A percentile compares a stretch with the other conserved stretches of the same genome.
phyloP scores from a whole-genome alignment of 257 asterid species.

The Cynanchum wilfordii region DNA sequence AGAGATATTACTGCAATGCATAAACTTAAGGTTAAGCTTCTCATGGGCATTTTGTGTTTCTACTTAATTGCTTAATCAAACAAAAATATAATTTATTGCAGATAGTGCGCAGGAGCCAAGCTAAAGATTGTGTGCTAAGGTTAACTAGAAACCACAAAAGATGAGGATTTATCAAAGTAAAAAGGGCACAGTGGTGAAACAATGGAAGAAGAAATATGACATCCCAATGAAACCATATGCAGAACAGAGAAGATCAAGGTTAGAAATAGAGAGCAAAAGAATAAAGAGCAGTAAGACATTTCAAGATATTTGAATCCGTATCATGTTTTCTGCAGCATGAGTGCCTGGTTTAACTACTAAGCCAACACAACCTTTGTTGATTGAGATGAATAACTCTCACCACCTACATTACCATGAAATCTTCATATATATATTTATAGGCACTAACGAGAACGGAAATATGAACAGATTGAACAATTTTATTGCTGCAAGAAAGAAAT shows the following conservation, averaged over 20 bases:
- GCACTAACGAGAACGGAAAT: neutral
- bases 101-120: neutral
- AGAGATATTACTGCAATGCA: neutral
- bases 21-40: neutral
- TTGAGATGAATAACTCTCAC: neutral
- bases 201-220: neutral
- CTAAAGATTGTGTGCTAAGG: conserved; percentile 1
- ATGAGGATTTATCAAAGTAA: neutral
- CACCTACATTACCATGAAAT: neutral
- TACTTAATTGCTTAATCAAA: neutral
- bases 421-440: neutral
- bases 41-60: neutral
- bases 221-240: neutral
- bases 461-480: neutral
- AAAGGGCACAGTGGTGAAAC: neutral
- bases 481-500: neutral
- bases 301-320: neutral
- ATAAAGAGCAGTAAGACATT: neutral
- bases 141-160: neutral
- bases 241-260: neutral
- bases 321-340: neutral
- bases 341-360: neutral
- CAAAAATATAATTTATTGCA: neutral
- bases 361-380: neutral
- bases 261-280: neutral